Base-by-base conservation (phyloP, 2,329 filamentous ascomycete genomes). In the Xylariaceae sp. region DNA sequence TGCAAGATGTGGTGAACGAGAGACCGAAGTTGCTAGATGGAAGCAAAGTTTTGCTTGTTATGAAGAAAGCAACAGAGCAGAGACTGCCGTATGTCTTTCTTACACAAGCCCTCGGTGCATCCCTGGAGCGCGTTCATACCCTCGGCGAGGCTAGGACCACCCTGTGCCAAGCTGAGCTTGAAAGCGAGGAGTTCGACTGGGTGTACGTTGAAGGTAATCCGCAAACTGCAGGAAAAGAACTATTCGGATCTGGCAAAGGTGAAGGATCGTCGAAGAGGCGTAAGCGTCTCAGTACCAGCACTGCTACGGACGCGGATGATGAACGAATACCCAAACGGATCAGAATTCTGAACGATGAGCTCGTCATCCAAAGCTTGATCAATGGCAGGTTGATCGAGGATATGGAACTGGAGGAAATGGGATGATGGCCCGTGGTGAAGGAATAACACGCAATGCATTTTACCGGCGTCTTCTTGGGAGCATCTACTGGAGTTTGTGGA, bases 281-380 rank as follows among this genome's bases (percentile, higher is more conserved):
- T 47, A 77, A 77, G 60, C 68, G 75, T 22, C 71, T 69, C 60
- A 70, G 70, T 57, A 65, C 61, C n/a, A 63, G 59, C 4, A 18
- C 39, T 11, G 39, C 3, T n/a, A 22, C 44, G 10, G 61, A 60
- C 17, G 66, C 63, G 44, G 66, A 62, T 35, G 54, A 68, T 17
- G 60, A 65, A 27, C 63, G 71, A 14, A 62, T 70, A 39, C 71
- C 75, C 11, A 74, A 77, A 59, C 78, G 70, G 52, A 74, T 90
- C 35, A 80, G 78, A 54, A 78, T 94, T 40, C 79, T 95, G 45
- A 86, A 85, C 48, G 86, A 95, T 66, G 92, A 97, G 69, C 83
- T 92, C 64, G 83, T 97, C 18, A 85, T 95, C 48, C 92, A 99
- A 74, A 96, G 90, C 67, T 73, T 97, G 51, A 96, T 99, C 55